phyloP scores from a whole-genome alignment of 2,329 filamentous ascomycete species.

The Fusarium protoensiforme region DNA sequence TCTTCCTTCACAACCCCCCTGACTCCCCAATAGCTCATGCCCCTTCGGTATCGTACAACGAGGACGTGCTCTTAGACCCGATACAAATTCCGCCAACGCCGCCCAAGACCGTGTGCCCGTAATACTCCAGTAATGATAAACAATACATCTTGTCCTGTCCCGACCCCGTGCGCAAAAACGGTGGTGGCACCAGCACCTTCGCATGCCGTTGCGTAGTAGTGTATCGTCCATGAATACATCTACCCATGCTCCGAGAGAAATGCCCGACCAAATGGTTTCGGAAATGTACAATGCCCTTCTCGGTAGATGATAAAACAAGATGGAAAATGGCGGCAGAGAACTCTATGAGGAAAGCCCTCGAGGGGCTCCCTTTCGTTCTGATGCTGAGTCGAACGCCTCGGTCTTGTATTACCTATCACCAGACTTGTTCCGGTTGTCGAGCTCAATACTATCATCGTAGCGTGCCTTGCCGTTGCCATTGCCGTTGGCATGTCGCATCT shows the following conservation, averaged over 20 bases:
- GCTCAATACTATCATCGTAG: conserved; percentile 59
- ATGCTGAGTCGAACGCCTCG: conserved; percentile 29
- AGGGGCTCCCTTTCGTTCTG: conserved; percentile 11
- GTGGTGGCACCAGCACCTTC: conserved; percentile 38
- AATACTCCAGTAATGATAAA: conserved; percentile 42
- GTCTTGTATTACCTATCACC: conserved; percentile 45
- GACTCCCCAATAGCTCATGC: conserved; percentile 34
- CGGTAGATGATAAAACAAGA: conserved; percentile 34
- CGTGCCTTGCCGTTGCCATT: conserved; percentile 56
- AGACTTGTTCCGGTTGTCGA: conserved; percentile 61
- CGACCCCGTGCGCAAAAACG: conserved; percentile 30
- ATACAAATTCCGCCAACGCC: conserved; percentile 45
- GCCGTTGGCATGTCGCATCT: conserved; percentile 55
- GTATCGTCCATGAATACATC: conserved; percentile 38
- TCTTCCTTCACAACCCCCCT: not conserved
- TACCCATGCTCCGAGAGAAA: conserved; percentile 33
- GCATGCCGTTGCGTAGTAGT: conserved; percentile 31
- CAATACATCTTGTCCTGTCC: conserved; percentile 35
- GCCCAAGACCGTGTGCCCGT: conserved; percentile 41
- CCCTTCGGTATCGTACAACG: conserved; percentile 46
- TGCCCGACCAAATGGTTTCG: conserved; percentile 36
- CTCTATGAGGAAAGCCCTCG: not conserved
- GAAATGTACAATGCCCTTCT: conserved; percentile 44
- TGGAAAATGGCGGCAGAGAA: conserved; percentile 17
- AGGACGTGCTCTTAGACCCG: conserved; percentile 38